A percentile compares a stretch with the other conserved stretches of the same genome.
phyloP scores from a whole-genome alignment of 176 grass and related monocot species.

The Avena atlantica region DNA sequence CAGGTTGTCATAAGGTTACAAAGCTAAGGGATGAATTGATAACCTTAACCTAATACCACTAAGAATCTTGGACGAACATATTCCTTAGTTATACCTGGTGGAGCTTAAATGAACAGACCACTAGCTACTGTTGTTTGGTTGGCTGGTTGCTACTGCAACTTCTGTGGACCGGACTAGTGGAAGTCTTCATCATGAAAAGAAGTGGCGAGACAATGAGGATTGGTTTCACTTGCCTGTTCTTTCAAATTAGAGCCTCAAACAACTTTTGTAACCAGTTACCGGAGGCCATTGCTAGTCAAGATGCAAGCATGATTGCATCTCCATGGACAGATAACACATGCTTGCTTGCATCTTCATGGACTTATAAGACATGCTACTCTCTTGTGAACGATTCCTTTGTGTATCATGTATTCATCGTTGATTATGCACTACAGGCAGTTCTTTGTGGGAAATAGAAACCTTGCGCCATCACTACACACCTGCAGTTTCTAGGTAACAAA shows the following conservation, averaged over 20 bases:
- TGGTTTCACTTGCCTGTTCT: slow-evolving; percentile 15
- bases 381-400: slow-evolving; percentile 13
- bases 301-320: slow-evolving; percentile 29
- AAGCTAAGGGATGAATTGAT: background rate
- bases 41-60: background rate
- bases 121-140: slow-evolving; percentile 1
- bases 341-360: slow-evolving; percentile 31
- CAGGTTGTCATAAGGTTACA: too few relatives aligned
- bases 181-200: background rate
- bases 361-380: background rate
- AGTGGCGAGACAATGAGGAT: background rate
- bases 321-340: slow-evolving; percentile 3
- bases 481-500: slow-evolving; percentile 82
- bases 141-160: slow-evolving; percentile 14
- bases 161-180: slow-evolving; percentile 5
- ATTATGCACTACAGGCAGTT: slow-evolving; percentile 65
- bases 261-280: slow-evolving; percentile 10
- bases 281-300: background rate
- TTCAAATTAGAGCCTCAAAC: slow-evolving; percentile 12
- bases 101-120: slow-evolving; percentile 26
- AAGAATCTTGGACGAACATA: background rate
- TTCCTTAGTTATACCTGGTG: background rate
- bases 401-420: slow-evolving; percentile 29
- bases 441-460: slow-evolving; percentile 93
- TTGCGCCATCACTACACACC: slow-evolving; percentile 83